Evolutionary conservation across 495 filamentous ascomycete genomes (phyloP), one percentile per base, ranked within the genome.

Genomic region (Neurospora intermedia): DNA sequence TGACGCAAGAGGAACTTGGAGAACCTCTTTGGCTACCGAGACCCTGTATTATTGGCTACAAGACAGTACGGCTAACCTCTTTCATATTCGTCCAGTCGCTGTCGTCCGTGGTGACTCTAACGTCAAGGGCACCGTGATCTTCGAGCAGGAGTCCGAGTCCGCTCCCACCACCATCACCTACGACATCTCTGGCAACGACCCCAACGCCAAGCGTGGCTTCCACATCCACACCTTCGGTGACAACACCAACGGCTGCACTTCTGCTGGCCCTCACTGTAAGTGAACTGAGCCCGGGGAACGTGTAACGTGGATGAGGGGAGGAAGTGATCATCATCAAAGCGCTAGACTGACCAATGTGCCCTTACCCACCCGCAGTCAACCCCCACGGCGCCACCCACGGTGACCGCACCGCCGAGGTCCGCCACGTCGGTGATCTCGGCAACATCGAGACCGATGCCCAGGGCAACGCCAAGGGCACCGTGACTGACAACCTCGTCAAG

Each of bases 221-320:
- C 96, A 98, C 88, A 91, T 98, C 80, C 96, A 98, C 87, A 92
- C 96, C 85, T 99, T 97, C 80, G 96, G 96, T 83, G 96, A 98
- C 89, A 98, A 98, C 88, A 98, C 96, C 87, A 99, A 98, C 85
- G 96, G 96, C 83, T 99, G 96, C 91, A 98, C 96, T 73, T 94
- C 91, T 73, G 96, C 96, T 70, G 96, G 96, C 59, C 94, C 96
- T 78, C 96, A 99, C 85, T 98, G 93, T 96, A 89, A 80, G 92
- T 84, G 9, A 43, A 15, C 40, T 39, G 43, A 15, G 35, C 13
- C 54, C 27, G 1, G 15, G 23, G 27, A 35, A 66, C 27, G 54
- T 66, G 48, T 20, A 31, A 54, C 46, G 27, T 41, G 18, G 41
- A 66, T 16, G 54, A 31, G 27, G 6, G 54, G 54, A n/a, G 11